Percentiles rank a stretch among this genome's conserved stretches.
Conservation (phyloP, 768 basidiomycete genomes). For the Hypholoma fasciculare region DNA sequence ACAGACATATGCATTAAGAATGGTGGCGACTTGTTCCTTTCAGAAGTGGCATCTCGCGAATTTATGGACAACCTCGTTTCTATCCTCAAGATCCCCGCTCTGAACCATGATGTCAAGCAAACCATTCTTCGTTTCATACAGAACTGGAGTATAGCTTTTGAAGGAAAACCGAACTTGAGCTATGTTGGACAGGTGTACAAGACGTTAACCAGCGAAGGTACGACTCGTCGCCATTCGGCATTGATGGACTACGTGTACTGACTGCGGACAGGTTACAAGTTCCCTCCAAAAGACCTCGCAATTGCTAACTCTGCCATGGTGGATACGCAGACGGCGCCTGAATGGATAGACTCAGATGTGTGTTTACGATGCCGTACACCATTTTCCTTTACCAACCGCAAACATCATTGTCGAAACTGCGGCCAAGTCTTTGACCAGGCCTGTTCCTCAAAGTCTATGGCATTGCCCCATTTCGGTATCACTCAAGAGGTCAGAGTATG, state of each 20-base stretch:
- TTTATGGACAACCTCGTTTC: constrained; percentile 94
- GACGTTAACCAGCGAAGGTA: constrained; percentile 74
- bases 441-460: constrained; percentile 82
- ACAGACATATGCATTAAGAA: constrained; percentile 96
- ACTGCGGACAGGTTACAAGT: constrained; percentile 64
- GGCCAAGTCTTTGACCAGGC: constrained; percentile 95
- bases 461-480: constrained; percentile 93
- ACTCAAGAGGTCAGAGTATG: constrained; percentile 92
- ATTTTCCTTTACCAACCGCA: constrained; percentile 94
- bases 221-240: background rate
- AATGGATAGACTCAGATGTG: constrained; percentile 96
- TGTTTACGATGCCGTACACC: constrained; percentile 90
- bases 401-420: constrained; percentile 98
- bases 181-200: constrained; percentile 85
- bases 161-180: constrained; percentile 69
- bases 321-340: constrained; percentile 88
- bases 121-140: constrained; percentile 81
- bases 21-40: constrained; percentile 88
- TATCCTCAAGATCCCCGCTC: constrained; percentile 72
- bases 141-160: constrained; percentile 91
- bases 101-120: constrained; percentile 83
- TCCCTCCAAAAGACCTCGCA: constrained; percentile 78
- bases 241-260: constrained; percentile 3
- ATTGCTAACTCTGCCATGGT: constrained; percentile 81
- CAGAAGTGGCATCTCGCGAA: constrained; percentile 83